Percentiles rank a stretch among this genome's conserved stretches.
Evolutionary conservation across 805 yeast genomes (phyloP).

Genomic region (Yamadazyma laniorum): DNA sequence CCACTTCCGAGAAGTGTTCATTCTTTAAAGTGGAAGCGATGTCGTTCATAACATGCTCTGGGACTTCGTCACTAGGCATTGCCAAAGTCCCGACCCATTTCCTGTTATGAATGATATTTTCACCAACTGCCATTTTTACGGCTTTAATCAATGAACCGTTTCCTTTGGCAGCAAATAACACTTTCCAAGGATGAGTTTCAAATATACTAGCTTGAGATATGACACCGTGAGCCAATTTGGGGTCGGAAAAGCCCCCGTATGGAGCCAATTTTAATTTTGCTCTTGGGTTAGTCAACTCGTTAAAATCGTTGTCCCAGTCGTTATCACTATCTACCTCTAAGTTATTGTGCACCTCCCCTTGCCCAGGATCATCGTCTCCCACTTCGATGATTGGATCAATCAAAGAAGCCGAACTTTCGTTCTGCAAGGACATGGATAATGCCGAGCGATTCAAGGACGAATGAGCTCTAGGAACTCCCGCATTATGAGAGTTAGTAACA

Average conservation of each 20-base stretch:
- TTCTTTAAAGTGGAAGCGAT: constrained; percentile 48
- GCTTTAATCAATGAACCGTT: constrained; percentile 91
- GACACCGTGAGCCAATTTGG: constrained; percentile 50
- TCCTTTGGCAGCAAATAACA: constrained; percentile 68
- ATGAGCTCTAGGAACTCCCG: constrained; percentile 13
- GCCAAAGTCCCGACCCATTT: constrained; percentile 92
- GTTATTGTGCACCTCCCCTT: not conserved
- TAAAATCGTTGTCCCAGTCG: constrained; percentile 25
- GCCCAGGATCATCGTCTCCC: constrained; percentile 17
- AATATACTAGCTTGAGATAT: constrained; percentile 44
- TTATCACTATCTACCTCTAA: constrained; percentile 10
- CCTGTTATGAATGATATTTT: constrained; percentile 32
- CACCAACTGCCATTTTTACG: constrained; percentile 53
- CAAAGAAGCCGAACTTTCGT: constrained; percentile 30
- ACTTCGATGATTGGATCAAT: constrained; percentile 23
- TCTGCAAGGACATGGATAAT: constrained; percentile 18
- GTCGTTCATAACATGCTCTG: constrained; percentile 49
- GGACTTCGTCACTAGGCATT: constrained; percentile 83
- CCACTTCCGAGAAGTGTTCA: constrained; percentile 60
- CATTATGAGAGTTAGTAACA: constrained; percentile 5
- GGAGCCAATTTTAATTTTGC: constrained; percentile 46
- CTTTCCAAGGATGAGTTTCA: constrained; percentile 67
- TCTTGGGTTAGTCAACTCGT: constrained; percentile 27
- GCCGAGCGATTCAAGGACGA: constrained; percentile 15
- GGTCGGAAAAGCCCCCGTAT: constrained; percentile 73